These are phyloP conservation scores for Russula vinacea DNA, from an alignment of 768 basidiomycete genomes.

Conservation along the genomic window DNA sequence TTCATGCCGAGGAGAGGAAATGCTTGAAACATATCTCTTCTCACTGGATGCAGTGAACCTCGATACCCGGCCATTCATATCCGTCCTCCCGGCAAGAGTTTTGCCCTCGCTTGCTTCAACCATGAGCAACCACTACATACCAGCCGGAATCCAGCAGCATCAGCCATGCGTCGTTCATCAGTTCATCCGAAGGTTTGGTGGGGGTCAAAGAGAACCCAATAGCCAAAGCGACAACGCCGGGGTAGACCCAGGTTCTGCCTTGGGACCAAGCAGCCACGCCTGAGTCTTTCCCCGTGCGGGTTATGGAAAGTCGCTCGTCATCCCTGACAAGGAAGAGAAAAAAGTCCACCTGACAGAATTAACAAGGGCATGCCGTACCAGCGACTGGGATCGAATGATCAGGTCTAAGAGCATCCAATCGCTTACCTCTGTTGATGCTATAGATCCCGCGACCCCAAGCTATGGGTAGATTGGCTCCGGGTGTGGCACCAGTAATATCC, in stretches of 20 bases:
- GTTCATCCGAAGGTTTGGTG: neutral
- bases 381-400: neutral
- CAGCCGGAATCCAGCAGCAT: conserved; percentile 4
- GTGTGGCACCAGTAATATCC: neutral
- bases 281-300: neutral
- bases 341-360: neutral
- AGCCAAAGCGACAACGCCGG: neutral
- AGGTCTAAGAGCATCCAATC: neutral
- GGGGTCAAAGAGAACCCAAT: neutral
- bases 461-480: neutral
- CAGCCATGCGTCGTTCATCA: neutral
- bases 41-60: conserved; percentile 1
- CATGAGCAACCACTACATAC: neutral
- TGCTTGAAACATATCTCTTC: neutral
- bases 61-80: neutral
- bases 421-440: conserved; percentile 1
- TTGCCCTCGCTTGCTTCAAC: conserved; percentile 8
- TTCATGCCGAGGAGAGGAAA: neutral
- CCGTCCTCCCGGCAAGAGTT: conserved; percentile 1
- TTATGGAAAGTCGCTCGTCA: neutral
- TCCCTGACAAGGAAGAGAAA: neutral
- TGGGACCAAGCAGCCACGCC: neutral
- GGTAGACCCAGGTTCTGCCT: too few relatives aligned
- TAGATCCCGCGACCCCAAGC: conserved; percentile 3
- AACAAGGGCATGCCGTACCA: neutral